Evolutionary conservation across 2,329 filamentous ascomycete genomes (phyloP), one percentile per base, ranked within the genome.

Genomic region (Neopestalotiopsis clavispora): DNA sequence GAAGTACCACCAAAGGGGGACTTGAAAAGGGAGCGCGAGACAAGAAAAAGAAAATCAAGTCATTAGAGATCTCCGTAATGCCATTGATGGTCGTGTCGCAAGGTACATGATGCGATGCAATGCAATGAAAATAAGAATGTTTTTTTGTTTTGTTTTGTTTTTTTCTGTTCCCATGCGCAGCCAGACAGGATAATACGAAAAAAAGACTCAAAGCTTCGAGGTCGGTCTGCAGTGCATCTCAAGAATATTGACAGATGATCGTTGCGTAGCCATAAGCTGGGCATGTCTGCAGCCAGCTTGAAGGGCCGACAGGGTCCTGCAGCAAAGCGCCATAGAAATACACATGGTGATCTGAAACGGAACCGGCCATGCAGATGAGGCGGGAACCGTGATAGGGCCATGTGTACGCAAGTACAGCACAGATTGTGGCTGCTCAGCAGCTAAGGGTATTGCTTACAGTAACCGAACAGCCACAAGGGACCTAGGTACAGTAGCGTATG

Each of bases 71-170:
- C 23, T 28, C 45, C 45, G 45, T n/a, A 20, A 20, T 52, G 45
- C 17, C 45, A 20, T 52, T 17, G 45, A 17, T 52, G 45, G n/a
- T 52, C 45, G n/a, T 52, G 4, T 52, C 45, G 17, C n/a, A 28
- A 59, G 57, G 23, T 59, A 59, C 57, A 59, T 59, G 34, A 59
- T 59, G 57, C 57, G 57, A n/a, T 20, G 57, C 28, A 32, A 14
- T 59, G 28, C 57, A 59, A 6, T 59, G 20, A 52, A 49, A 49
- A 13, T 17, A 49, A 52, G n/a, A 52, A n/a, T 20, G 45, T n/a
- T 7, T 52, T 45, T 13, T 45, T 4, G n/a, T 45, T 45, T 14
- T 45, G 12, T 45, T 12, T 45, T 12, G 4, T 13, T 45, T 45
- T 45, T 52, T 52, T 52, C 17, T 52, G 45, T 17, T 52, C 45